These are phyloP conservation scores for Knufia fluminis DNA, from an alignment of 2,329 filamentous ascomycete species.

Conservation along the genomic window DNA sequence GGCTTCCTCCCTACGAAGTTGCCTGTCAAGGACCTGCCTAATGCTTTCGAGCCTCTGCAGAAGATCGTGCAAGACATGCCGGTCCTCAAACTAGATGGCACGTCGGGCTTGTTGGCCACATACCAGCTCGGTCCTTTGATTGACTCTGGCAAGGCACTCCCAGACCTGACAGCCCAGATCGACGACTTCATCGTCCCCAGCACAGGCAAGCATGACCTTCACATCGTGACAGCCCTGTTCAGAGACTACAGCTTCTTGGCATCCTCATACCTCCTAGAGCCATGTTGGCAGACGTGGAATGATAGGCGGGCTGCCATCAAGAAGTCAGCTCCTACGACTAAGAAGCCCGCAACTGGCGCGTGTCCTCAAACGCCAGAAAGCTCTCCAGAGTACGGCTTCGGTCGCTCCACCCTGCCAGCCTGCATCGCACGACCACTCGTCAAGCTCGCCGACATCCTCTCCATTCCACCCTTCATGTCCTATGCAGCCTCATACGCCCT, in stretches of 20 bases:
- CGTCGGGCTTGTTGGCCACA: slow-evolving; percentile 66
- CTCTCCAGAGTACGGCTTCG: slow-evolving; percentile 58
- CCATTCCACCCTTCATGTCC: slow-evolving; percentile 90
- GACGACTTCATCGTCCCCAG: slow-evolving; percentile 50
- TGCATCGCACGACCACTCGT: slow-evolving; percentile 74
- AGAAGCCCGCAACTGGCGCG: not conserved
- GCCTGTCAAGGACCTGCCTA: slow-evolving; percentile 48
- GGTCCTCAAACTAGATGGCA: slow-evolving; percentile 62
- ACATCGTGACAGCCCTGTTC: slow-evolving; percentile 76
- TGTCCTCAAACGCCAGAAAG: not conserved
- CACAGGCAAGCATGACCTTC: slow-evolving; percentile 51
- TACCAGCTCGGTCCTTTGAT: slow-evolving; percentile 68
- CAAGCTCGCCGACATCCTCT: slow-evolving; percentile 58
- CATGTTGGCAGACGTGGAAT: slow-evolving; percentile 67
- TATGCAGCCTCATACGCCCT: slow-evolving; percentile 57
- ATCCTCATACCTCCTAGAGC: slow-evolving; percentile 82
- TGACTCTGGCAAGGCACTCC: slow-evolving; percentile 51
- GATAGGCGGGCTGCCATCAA: slow-evolving; percentile 47
- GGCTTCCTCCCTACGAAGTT: slow-evolving; percentile 37
- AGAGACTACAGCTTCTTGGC: slow-evolving; percentile 87
- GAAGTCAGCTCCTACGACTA: not conserved
- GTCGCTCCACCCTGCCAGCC: slow-evolving; percentile 61
- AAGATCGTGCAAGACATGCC: slow-evolving; percentile 68
- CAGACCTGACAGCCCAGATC: slow-evolving; percentile 64
- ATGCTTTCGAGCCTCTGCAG: slow-evolving; percentile 64